Conservation (phyloP, 345 rosid genomes). For the Psidium guajava region DNA sequence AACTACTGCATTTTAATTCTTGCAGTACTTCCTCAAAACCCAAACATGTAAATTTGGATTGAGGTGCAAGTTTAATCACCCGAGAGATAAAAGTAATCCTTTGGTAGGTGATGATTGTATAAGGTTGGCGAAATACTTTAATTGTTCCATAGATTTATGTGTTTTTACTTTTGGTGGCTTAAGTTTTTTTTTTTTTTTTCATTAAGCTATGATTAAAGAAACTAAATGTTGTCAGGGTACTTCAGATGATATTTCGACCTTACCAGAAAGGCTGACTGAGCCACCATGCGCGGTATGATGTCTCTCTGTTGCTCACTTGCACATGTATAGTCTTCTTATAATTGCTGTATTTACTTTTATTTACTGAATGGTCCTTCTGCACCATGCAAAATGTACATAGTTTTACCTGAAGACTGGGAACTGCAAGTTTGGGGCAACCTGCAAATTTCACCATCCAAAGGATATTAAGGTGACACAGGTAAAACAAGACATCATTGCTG, state of each 20-base stretch:
- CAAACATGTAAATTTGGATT: slow-evolving; percentile 86
- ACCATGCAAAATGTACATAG: slow-evolving; percentile 29
- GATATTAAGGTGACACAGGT: slow-evolving; percentile 41
- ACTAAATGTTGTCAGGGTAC: slow-evolving; percentile 35
- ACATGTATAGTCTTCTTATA: background rate
- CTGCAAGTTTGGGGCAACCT: slow-evolving; percentile 83
- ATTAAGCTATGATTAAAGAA: background rate
- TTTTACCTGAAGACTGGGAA: slow-evolving; percentile 82
- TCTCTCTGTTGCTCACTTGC: background rate
- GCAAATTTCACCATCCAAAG: slow-evolving; percentile 94
- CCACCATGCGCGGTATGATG: slow-evolving; percentile 73
- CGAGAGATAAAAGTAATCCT: slow-evolving; percentile 28
- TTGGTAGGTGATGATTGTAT: slow-evolving; percentile 30
- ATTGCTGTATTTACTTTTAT: background rate
- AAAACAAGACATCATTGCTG: slow-evolving; percentile 29
- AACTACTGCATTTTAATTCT: background rate
- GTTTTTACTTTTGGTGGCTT: background rate
- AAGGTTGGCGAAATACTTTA: slow-evolving; percentile 1
- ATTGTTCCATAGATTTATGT: background rate
- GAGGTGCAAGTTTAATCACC: slow-evolving; percentile 96
- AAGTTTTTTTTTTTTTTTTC: background rate
- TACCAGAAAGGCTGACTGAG: slow-evolving; percentile 86
- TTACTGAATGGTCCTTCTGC: background rate
- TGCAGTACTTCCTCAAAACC: slow-evolving; percentile 85
- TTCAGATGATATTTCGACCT: slow-evolving; percentile 27